A percentile compares a stretch with the other conserved stretches of the same genome.
Conservation (phyloP, 306 rosid genomes). For the Quercus engelmannii region DNA sequence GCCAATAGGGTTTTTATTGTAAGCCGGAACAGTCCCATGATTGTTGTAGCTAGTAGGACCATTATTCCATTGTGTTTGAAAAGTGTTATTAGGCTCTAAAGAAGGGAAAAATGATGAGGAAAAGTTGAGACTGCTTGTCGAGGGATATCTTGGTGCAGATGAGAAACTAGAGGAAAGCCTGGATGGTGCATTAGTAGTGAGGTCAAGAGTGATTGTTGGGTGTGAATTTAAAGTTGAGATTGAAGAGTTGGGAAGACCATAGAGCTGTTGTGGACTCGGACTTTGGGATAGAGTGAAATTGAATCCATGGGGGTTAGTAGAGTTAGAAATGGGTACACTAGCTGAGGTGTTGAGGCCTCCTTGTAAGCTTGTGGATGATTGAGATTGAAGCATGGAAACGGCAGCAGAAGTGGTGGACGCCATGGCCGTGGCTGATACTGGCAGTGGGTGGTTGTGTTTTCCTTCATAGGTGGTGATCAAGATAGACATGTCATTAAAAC, state of each 20-base stretch:
- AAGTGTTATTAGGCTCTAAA: conserved; percentile 22
- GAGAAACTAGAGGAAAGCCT: conserved; percentile 15
- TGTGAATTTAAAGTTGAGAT: conserved; percentile 50
- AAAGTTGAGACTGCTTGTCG: conserved; percentile 26
- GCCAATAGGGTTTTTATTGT: conserved; percentile 21
- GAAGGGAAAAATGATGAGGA: conserved; percentile 33
- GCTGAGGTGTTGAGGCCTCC: conserved; percentile 21
- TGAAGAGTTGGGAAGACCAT: conserved; percentile 32
- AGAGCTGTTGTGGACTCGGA: conserved; percentile 23
- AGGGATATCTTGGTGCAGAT: conserved; percentile 14
- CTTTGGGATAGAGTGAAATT: conserved; percentile 24
- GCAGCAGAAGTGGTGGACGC: conserved; percentile 72
- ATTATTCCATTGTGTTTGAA: conserved; percentile 19
- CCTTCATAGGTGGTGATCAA: conserved; percentile 77
- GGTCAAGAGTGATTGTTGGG: conserved; percentile 64
- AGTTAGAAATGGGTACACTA: conserved; percentile 17
- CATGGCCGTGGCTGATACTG: conserved; percentile 62
- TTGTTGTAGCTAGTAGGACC: conserved; percentile 14
- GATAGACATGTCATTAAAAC: conserved; percentile 61
- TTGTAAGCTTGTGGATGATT: conserved; percentile 36
- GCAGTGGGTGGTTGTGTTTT: conserved; percentile 64
- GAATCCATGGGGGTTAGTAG: conserved; percentile 18
- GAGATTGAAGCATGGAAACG: conserved; percentile 58
- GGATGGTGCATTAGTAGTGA: conserved; percentile 24
- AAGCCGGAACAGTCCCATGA: conserved; percentile 11